Evolutionary conservation across 768 basidiomycete species (phyloP).

Genomic region (Suillus luteus): DNA sequence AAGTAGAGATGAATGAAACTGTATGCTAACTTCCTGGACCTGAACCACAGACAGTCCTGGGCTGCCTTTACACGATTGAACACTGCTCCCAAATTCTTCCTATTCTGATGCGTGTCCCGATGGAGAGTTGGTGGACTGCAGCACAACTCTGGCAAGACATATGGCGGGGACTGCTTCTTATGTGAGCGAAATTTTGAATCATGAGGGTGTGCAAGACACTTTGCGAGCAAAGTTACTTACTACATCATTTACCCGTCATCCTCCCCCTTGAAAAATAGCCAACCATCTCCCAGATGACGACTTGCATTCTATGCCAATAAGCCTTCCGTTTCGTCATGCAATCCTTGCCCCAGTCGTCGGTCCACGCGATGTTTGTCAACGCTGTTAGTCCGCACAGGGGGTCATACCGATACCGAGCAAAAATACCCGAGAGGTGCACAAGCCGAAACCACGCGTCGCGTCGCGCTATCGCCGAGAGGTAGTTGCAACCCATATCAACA

Average conservation of each 20-base stretch:
- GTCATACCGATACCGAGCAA: constrained; percentile 33
- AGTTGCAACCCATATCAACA: not conserved
- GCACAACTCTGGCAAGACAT: not conserved
- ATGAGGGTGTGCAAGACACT: not conserved
- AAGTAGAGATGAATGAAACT: not conserved
- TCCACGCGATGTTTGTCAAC: constrained; percentile 28
- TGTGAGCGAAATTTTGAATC: not conserved
- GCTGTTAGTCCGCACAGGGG: constrained; percentile 36
- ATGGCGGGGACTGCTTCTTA: not conserved
- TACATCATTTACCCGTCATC: not conserved
- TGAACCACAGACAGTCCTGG: not conserved
- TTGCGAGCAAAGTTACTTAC: not conserved
- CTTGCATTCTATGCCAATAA: not conserved
- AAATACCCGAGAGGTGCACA: constrained; percentile 25
- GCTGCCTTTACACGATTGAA: not conserved
- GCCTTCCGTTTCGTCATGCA: constrained; percentile 20
- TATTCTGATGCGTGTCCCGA: not conserved
- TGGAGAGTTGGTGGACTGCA: not conserved
- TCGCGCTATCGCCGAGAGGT: not conserved
- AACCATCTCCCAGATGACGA: not conserved
- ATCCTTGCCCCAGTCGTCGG: constrained; percentile 32
- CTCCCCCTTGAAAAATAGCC: not conserved
- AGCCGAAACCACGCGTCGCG: constrained; percentile 10
- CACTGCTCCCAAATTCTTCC: not conserved
- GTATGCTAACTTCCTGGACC: not conserved